Base-by-base conservation (phyloP, 768 basidiomycete species). In the Epithele typhae region DNA sequence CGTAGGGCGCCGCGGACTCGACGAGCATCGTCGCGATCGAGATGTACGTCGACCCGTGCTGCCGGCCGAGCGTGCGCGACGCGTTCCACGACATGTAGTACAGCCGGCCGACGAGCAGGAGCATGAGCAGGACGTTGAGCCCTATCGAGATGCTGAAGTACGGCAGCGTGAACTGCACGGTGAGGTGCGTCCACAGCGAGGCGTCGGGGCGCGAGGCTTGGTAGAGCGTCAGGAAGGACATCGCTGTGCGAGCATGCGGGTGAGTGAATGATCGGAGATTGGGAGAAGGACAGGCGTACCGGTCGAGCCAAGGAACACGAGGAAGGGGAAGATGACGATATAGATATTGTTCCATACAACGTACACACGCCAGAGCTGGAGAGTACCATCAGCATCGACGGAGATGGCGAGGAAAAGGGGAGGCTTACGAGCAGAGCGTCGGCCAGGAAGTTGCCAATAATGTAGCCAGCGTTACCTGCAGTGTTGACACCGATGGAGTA, bases 11-110 rank as follows among this genome's bases (percentile, higher is more conserved):
- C 3, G 54, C 57, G 22, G 37, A 60, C 55, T 64, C 63, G 46
- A 64, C 51, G 43, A 58, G 48, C 56, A 64, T 63, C 32, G 64
- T 53, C 24, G 57, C 56, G 36, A 62, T 54, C 40, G 53, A 46
- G 17, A 37, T 38, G 45, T 58, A 58, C 5, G 46, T 35, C 38
- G 22, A 19, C 14, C 34, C 48, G 40, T 53, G 38, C 10, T 52
- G 41, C 5, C 9, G 7, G 34, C 57, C 52, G 27, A 58, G n/a
- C 19, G 41, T 24, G 4, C 21, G 43, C 37, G 53, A 55, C 35
- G 56, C 45, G 5, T 49, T 49, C n/a, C 64, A 58, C 48, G 67
- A 60, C 40, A 56, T 38, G 27, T 48, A 47, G 19, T 56, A 38
- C 12, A 63, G 54, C 3, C 54, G 54, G 19, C n/a, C 21, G 40